phyloP scores from a whole-genome alignment of 345 rosid genomes.

The Kernera saxatilis region DNA sequence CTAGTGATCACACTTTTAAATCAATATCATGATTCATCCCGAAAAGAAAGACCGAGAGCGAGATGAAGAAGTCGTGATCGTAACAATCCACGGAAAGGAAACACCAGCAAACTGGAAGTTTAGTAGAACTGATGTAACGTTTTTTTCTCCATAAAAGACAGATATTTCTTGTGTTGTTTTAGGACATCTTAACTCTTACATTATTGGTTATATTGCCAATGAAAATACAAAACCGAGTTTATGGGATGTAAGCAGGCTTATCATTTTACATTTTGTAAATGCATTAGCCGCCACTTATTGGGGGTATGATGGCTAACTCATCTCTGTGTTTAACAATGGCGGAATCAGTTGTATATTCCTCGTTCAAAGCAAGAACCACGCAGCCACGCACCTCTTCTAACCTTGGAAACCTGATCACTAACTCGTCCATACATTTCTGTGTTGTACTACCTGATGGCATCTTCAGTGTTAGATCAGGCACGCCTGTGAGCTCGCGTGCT shows the following conservation, averaged over 20 bases:
- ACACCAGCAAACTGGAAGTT: background rate
- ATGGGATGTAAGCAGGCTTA: too few species aligned
- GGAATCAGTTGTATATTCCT: conserved; percentile 58
- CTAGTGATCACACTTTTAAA: conserved; percentile 25
- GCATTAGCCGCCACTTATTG: conserved; percentile 87
- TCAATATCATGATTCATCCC: background rate
- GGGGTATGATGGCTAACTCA: conserved; percentile 94
- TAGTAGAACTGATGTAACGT: background rate
- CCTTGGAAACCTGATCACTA: conserved; percentile 53
- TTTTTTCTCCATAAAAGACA: background rate
- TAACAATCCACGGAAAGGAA: background rate
- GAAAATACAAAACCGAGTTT: background rate
- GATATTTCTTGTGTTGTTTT: background rate
- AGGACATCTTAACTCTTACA: background rate
- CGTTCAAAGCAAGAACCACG: conserved; percentile 73
- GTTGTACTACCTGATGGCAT: conserved; percentile 64
- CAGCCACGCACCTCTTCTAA: conserved; percentile 64
- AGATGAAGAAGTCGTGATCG: background rate
- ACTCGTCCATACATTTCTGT: conserved; percentile 55
- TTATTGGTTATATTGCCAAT: background rate
- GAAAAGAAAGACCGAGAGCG: background rate
- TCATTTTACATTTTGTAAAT: background rate
- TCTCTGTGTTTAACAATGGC: conserved; percentile 63
- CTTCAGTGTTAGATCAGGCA: conserved; percentile 45
- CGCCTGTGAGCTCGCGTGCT: conserved; percentile 76